Evolutionary conservation across 345 rosid genomes (phyloP), one percentile per base, ranked within the genome.

Genomic region (Rhizophora mangle): DNA sequence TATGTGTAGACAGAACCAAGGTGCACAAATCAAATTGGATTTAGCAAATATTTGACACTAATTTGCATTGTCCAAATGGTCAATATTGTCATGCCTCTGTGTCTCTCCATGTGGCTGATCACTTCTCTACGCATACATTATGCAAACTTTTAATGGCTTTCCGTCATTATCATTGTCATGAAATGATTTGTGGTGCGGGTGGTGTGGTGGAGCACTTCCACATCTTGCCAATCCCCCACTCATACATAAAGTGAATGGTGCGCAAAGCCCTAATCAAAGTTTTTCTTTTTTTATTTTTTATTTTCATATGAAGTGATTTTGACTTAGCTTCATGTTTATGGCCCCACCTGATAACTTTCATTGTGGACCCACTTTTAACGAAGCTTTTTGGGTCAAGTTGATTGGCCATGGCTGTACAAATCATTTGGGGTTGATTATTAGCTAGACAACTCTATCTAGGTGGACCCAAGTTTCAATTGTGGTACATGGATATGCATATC

Each of bases 161-260:
- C 60, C 30, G 60, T 56, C 60, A 24, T 56, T 0, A 56, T 56
- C 26, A 21, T 56, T 27, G 11, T 56, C 60, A 56, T 10, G 60
- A 56, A 56, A 56, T 56, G 60, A 56, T 56, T 43, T 43, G 49
- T 13, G 49, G 49, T 43, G 49, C 18, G 49, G 49, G 60, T 56
- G 60, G 21, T 22, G 60, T 56, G 60, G 60, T 56, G 60, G 60
- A 56, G 60, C 60, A 56, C 60, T 56, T 24, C 60, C 27, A 55
- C 29, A 13, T 26, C 3, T 39, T 39, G 13, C 47, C 47, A 39
- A 10, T 39, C 15, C 49, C 49, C 49, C 49, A 43, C 49, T 43
- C 18, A 43, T 43, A 43, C 16, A 43, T 13, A 43, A 56, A 21
- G 10, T 24, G 60, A 16, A 56, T 56, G 59, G 30, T 55, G 59